Conservation (phyloP, 495 filamentous ascomycete genomes). For the Penicillium riverlandense region DNA sequence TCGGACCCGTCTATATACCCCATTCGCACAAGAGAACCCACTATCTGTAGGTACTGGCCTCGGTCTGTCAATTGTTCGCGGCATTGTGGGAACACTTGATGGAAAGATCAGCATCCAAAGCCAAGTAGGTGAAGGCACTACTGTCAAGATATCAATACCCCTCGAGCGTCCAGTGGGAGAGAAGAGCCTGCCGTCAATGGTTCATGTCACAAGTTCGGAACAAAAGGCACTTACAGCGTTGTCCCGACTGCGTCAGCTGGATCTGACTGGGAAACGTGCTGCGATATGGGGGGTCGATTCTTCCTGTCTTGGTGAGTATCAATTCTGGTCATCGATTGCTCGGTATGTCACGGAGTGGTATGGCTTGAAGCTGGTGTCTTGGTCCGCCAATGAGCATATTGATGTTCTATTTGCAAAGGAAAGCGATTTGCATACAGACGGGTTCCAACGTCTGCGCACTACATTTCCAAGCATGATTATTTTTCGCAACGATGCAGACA, state of each 20-base stretch:
- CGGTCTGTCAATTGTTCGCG: slow-evolving; percentile 46
- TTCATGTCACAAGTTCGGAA: slow-evolving; percentile 5
- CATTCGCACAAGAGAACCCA: slow-evolving; percentile 69
- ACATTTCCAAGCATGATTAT: slow-evolving; percentile 28
- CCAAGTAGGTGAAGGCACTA: slow-evolving; percentile 42
- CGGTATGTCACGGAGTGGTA: slow-evolving; percentile 39
- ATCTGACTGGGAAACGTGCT: slow-evolving; percentile 13
- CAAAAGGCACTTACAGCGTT: slow-evolving; percentile 19
- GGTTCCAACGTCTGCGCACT: slow-evolving; percentile 4
- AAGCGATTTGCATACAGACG: slow-evolving; percentile 14
- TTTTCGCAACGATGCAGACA: slow-evolving; percentile 27
- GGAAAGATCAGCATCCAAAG: slow-evolving; percentile 47
- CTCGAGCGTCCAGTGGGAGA: slow-evolving; percentile 27
- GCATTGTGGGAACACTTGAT: slow-evolving; percentile 45
- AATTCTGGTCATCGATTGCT: slow-evolving; percentile 16
- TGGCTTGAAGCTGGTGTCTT: slow-evolving; percentile 32
- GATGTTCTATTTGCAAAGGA: slow-evolving; percentile 40
- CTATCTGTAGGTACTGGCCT: slow-evolving; percentile 48
- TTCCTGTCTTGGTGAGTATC: slow-evolving; percentile 1
- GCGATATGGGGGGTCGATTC: slow-evolving; percentile 25
- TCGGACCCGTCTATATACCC: slow-evolving; percentile 60
- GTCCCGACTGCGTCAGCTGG: slow-evolving; percentile 20
- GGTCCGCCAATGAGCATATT: slow-evolving; percentile 16
- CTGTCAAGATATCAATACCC: slow-evolving; percentile 42
- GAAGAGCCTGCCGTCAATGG: slow-evolving; percentile 14